phyloP scores from a whole-genome alignment of 306 rosid species.

The Cyamopsis tetragonoloba region DNA sequence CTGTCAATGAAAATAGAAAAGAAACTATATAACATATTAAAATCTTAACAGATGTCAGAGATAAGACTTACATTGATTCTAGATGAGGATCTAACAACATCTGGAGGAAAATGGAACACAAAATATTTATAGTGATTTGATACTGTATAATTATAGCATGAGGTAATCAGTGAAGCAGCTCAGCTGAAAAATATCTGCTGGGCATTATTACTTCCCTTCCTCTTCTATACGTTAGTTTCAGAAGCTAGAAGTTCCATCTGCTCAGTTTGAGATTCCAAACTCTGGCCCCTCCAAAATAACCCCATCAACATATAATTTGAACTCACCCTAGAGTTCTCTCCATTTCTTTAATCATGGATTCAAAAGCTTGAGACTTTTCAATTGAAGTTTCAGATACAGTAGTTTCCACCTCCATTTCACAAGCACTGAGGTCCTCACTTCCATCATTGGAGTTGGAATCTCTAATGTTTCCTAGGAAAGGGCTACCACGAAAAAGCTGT shows the following conservation, averaged over 20 bases:
- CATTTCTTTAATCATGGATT: conserved; percentile 46
- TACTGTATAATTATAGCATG: not conserved
- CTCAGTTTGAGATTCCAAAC: conserved; percentile 40
- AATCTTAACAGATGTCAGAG: not conserved
- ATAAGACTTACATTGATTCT: conserved; percentile 24
- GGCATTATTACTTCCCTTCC: not conserved
- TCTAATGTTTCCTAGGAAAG: conserved; percentile 40
- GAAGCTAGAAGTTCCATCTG: conserved; percentile 42
- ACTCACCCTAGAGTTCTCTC: conserved; percentile 37
- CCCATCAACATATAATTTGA: conserved; percentile 21
- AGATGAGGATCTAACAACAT: conserved; percentile 25
- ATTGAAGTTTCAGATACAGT: conserved; percentile 8
- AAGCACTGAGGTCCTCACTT: conserved; percentile 23
- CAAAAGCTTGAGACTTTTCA: conserved; percentile 39
- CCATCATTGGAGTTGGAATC: conserved; percentile 36
- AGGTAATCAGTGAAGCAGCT: conserved; percentile 13
- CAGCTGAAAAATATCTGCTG: not conserved
- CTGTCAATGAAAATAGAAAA: not conserved
- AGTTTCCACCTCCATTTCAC: conserved; percentile 52
- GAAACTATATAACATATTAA: not conserved
- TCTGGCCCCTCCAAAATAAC: conserved; percentile 28
- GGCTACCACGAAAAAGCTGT: conserved; percentile 55
- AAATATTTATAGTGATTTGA: not conserved
- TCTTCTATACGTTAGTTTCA: conserved; percentile 29
- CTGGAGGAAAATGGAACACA: conserved; percentile 20